Evolutionary conservation across 148 eudicot genomes (phyloP).

Genomic region (Bassia scoparia): DNA sequence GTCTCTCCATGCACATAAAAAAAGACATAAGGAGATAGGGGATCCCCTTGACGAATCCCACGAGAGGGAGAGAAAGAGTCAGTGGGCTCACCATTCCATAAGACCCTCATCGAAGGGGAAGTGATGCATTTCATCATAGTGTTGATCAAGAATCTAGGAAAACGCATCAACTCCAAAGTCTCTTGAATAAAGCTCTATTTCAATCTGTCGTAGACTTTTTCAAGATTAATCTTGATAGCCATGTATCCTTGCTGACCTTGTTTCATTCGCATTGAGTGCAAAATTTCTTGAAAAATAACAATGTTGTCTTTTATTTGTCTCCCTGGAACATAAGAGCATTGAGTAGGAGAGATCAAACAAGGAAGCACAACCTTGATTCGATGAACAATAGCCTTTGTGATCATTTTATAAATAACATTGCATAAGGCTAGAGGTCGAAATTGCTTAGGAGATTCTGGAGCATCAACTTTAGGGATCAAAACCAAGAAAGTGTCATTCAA

Average conservation of each 20-base stretch:
- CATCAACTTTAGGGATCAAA: not conserved
- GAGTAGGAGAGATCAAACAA: not conserved
- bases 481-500: not conserved
- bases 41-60: not conserved
- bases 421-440: not conserved
- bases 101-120: too few species aligned
- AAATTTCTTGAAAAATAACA: not conserved
- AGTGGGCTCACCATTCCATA: not conserved
- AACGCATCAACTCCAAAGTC: not conserved
- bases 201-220: constrained; percentile 8
- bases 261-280: not conserved
- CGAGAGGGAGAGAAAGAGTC: not conserved
- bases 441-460: not conserved
- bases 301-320: constrained; percentile 1
- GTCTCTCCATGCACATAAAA: not conserved
- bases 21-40: constrained; percentile 7
- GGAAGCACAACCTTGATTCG: not conserved
- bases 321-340: not conserved
- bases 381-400: not conserved
- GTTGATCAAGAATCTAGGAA: not conserved
- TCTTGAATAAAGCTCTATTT: not conserved
- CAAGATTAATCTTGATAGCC: constrained; percentile 5
- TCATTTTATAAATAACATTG: constrained; percentile 5
- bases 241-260: not conserved
- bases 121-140: not conserved